phyloP scores from a whole-genome alignment of 1,284 basidiomycete genomes.

The Agroathelia rolfsii region DNA sequence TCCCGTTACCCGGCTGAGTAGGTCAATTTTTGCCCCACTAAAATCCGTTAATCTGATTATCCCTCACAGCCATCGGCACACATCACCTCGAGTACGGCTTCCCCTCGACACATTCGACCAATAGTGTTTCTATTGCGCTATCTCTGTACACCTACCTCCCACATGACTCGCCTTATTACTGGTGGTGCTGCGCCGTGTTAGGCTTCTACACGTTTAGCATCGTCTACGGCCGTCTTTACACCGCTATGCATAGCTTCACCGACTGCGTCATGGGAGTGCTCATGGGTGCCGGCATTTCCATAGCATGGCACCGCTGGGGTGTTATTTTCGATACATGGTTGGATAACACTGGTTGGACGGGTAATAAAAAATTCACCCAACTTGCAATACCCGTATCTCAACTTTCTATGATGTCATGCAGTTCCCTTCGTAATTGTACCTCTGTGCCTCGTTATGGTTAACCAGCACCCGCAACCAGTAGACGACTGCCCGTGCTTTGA shows the following conservation, averaged over 20 bases:
- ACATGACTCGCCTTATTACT: slow-evolving; percentile 32
- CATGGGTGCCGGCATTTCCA: slow-evolving; percentile 65
- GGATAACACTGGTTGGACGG: slow-evolving; percentile 38
- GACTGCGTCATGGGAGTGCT: slow-evolving; percentile 63
- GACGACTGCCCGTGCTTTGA: slow-evolving; percentile 99
- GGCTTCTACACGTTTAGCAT: slow-evolving; percentile 66
- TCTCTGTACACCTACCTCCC: slow-evolving; percentile 57
- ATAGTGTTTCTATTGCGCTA: slow-evolving; percentile 81
- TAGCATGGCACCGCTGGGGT: slow-evolving; percentile 30
- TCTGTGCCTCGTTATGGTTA: slow-evolving; percentile 64
- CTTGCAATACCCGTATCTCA: background rate
- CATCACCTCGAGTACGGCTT: slow-evolving; percentile 91
- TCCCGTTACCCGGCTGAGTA: slow-evolving; percentile 80
- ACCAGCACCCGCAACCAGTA: slow-evolving; percentile 86
- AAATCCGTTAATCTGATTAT: slow-evolving; percentile 5
- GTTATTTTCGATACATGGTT: slow-evolving; percentile 41
- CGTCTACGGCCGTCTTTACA: slow-evolving; percentile 85
- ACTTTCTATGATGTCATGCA: slow-evolving; percentile 13
- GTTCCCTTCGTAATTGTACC: slow-evolving; percentile 66
- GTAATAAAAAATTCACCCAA: slow-evolving; percentile 21
- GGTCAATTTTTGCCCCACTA: slow-evolving; percentile 18
- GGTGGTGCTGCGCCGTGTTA: slow-evolving; percentile 35
- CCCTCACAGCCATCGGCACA: slow-evolving; percentile 58
- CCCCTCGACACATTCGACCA: slow-evolving; percentile 93
- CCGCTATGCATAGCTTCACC: slow-evolving; percentile 82